phyloP scores from a whole-genome alignment of 2,329 filamentous ascomycete genomes.

The Talaromyces islandicus region DNA sequence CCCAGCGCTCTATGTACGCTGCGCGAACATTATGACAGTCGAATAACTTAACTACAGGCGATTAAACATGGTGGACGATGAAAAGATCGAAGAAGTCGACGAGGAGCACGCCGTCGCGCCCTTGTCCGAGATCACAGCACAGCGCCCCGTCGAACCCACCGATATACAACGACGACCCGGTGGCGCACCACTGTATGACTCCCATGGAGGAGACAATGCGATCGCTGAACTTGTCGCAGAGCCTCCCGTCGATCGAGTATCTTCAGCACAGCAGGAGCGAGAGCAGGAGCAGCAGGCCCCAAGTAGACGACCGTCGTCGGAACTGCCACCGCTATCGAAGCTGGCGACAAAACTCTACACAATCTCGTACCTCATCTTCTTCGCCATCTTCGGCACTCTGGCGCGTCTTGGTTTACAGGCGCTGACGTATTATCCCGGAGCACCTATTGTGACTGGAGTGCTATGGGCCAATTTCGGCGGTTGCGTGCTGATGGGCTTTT shows the following conservation, averaged over 20 bases:
- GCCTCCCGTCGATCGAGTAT: conserved; percentile 1
- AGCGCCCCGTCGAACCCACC: conserved; percentile 1
- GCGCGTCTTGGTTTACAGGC: conserved; percentile 74
- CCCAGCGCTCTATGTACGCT: background rate
- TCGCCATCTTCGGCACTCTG: conserved; percentile 77
- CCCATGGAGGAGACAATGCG: background rate
- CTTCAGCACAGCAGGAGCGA: conserved; percentile 32
- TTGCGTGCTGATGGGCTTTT: conserved; percentile 76
- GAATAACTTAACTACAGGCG: background rate
- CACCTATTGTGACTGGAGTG: conserved; percentile 66
- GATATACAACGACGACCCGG: background rate
- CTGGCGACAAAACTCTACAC: conserved; percentile 60
- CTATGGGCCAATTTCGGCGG: conserved; percentile 87
- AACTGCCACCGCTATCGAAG: conserved; percentile 37
- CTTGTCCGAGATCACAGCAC: conserved; percentile 2
- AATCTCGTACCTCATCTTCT: conserved; percentile 75
- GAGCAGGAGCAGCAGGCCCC: background rate
- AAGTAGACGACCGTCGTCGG: conserved; percentile 1
- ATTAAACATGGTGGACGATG: background rate
- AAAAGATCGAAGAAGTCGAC: background rate
- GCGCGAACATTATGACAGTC: background rate
- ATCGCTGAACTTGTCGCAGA: conserved; percentile 9
- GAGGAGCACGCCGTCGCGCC: conserved; percentile 3
- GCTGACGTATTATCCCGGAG: conserved; percentile 71
- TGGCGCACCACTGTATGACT: background rate